These are phyloP conservation scores for Pseudozyma sp. DNA, from an alignment of 1,284 basidiomycete species.

Conservation along the genomic window DNA sequence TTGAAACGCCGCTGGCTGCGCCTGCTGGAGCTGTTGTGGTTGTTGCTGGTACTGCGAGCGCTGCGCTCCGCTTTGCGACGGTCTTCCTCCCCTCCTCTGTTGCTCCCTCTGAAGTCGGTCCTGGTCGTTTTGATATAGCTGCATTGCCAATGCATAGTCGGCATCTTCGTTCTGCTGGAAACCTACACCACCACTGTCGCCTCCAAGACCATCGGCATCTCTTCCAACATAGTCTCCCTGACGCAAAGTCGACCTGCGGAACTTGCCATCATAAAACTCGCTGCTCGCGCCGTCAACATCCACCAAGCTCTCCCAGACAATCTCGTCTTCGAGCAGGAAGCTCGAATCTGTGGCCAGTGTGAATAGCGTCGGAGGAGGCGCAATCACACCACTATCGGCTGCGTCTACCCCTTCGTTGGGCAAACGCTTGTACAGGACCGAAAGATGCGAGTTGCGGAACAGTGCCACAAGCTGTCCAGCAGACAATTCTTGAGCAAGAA, in stretches of 20 bases:
- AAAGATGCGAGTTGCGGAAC: conserved; percentile 89
- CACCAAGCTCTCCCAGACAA: conserved; percentile 87
- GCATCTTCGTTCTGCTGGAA: conserved; percentile 41
- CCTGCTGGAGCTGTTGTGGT: conserved; percentile 4
- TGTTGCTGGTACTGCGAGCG: conserved; percentile 1
- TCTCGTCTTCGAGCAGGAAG: conserved; percentile 79
- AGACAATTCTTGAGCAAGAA: conserved; percentile 71
- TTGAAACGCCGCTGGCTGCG: conserved; percentile 12
- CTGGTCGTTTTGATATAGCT: conserved; percentile 56
- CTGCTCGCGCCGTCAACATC: conserved; percentile 79
- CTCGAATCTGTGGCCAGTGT: conserved; percentile 84
- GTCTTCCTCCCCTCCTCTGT: conserved; percentile 28
- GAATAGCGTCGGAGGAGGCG: conserved; percentile 73
- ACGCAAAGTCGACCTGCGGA: conserved; percentile 41
- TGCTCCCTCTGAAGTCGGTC: conserved; percentile 40
- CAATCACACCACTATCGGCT: not conserved
- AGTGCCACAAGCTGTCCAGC: conserved; percentile 77
- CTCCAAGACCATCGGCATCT: conserved; percentile 12
- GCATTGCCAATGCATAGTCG: conserved; percentile 56
- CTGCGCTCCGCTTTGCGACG: conserved; percentile 5
- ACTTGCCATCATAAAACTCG: conserved; percentile 55
- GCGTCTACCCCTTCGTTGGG: conserved; percentile 37
- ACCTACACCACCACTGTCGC: conserved; percentile 2
- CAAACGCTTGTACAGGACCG: conserved; percentile 77
- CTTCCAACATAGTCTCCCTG: conserved; percentile 43